Evolutionary conservation across 345 rosid genomes (phyloP), one percentile per base, ranked within the genome.

Genomic region (Eucalyptus globulus): DNA sequence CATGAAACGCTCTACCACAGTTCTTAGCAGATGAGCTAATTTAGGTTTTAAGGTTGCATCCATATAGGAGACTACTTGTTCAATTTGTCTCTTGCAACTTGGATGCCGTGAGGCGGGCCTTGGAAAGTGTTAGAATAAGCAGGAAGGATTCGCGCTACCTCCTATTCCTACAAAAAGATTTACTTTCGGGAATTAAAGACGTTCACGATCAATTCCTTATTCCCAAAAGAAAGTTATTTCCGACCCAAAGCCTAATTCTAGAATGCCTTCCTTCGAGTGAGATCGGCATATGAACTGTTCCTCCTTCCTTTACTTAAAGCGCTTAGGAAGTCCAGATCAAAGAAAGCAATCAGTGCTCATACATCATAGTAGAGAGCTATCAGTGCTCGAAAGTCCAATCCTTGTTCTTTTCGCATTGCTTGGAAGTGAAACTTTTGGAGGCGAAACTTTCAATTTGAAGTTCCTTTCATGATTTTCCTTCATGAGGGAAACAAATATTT

Each of bases 11-110:
- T 53, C 24, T 53, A 53, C 24, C 58, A 89, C 31, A 89, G n/a
- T 89, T 58, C 90, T 86, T 58, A 86, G 85, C 80, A 19, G 49
- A 89, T 86, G 62, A 58, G 43, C 87, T 16, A 26, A 21, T 86
- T 47, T 86, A 21, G 37, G 34, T 86, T 86, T 86, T 47, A 49
- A 49, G 49, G 53, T 45, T 45, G 47, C 87, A 85, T 85, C 87
- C 87, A 21, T 49, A 86, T 14, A 37, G 37, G 56, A 49, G 51
- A 85, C 51, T 85, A 45, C 87, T 86, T 47, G n/a, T 86, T 86
- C 56, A 47, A 86, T 47, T 45, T 49, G 26, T 47, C 87, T 85
- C 22, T 85, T 53, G 10, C 87, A 85, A 85, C 87, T 47, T 27
- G 34, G 16, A 29, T 62, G 17, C 34, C 34, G 0, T 27, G 69